Conservation (phyloP, 176 grass and related monocot genomes). For the Phoenix roebelenii region DNA sequence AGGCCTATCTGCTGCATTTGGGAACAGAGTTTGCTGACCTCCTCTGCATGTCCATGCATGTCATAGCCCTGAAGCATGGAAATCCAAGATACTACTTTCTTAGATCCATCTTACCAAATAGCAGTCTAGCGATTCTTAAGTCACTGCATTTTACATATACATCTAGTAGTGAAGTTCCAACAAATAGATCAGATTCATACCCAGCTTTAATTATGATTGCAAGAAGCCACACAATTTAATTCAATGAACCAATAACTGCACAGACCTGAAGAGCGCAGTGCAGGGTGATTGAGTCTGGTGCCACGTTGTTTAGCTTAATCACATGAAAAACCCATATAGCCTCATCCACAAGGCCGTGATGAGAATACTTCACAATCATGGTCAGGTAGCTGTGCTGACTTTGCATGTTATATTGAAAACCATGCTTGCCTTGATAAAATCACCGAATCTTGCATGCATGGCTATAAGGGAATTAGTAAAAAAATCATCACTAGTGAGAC, state of each 20-base stretch:
- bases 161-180: constrained; percentile 10
- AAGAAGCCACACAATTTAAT: constrained; percentile 2
- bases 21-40: constrained; percentile 3
- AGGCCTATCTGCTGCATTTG: constrained; percentile 9
- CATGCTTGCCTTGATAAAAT: constrained; percentile 12
- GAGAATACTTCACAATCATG: constrained; percentile 4
- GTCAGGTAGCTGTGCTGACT: background rate
- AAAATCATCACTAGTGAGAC: constrained; percentile 11
- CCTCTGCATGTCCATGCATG: constrained; percentile 8
- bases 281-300: background rate
- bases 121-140: constrained; percentile 1
- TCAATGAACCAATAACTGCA: background rate
- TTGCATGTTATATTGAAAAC: constrained; percentile 6
- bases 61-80: constrained; percentile 20
- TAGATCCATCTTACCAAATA: constrained; percentile 9
- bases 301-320: constrained; percentile 13
- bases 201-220: constrained; percentile 7
- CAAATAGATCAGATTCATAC: constrained; percentile 14
- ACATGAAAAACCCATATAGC: constrained; percentile 3
- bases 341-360: background rate
- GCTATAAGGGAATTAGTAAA: constrained; percentile 12
- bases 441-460: constrained; percentile 12
- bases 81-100: constrained; percentile 12
- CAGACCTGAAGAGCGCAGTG: no score
- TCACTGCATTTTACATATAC: constrained; percentile 17